Evolutionary conservation across 2,329 filamentous ascomycete genomes (phyloP), one percentile per base, ranked within the genome.

Genomic region (Whalleya microplaca): DNA sequence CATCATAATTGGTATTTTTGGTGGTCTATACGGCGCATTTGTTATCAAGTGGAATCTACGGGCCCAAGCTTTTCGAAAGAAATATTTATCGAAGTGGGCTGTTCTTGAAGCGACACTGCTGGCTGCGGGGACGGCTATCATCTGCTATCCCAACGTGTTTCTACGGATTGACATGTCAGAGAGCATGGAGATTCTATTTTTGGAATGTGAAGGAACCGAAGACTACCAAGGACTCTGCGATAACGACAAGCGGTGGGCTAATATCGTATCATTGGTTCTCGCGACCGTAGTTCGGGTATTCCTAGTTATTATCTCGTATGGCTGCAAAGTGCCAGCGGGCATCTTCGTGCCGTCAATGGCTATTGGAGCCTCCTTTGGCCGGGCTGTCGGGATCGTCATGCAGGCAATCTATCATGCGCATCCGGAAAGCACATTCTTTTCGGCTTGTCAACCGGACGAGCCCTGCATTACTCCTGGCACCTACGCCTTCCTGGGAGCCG

Each of bases 331-430:
- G 0, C 95, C 95, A 0, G 95, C 95, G 0, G 95, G 95, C 53
- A 98, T 99, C 62, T 99, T 99, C 66, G 94, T 99, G 0, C 95
- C 95, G 2, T 96, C 92, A 1, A 99, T 99, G 95, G 95, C 95
- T 1, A 87, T 99, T 48, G 95, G 95, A 1, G 95, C 95, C 0
- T 92, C 91, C 0, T 98, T 99, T 72, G 95, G 95, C 3, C 86
- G 95, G 41, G 92, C 93, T 63, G 82, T 99, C n/a, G 95, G 95
- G 18, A 97, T 98, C 56, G 81, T 97, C 46, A 95, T 99, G 16
- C 91, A 98, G 73, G 88, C 89, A 18, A 79, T 98, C 2, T 87
- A 98, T 70, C 91, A 97, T 69, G 84, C 89, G 0, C 90, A 93
- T 67, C 95, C 95, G 0, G 75, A 85, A 45, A 92, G 91, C 45